phyloP scores from a whole-genome alignment of 495 filamentous ascomycete species.

The Podospora pseudocomata region DNA sequence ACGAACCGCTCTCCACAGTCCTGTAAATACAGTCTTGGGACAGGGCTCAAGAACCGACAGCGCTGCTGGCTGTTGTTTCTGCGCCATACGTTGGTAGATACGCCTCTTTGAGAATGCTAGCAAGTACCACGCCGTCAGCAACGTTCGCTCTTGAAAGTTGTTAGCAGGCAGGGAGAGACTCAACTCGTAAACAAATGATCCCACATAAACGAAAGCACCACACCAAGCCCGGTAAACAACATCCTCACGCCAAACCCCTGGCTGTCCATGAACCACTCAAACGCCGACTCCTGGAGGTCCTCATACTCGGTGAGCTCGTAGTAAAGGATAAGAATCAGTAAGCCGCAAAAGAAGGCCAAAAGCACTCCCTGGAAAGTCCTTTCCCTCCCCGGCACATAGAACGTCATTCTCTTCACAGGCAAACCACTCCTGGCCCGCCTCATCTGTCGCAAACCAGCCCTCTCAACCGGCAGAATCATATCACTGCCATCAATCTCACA shows the following conservation, averaged over 20 bases:
- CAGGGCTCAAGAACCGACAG: slow-evolving; percentile 38
- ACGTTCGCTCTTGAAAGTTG: slow-evolving; percentile 3
- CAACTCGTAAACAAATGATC: slow-evolving; percentile 30
- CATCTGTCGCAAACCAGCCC: not conserved
- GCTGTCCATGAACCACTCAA: slow-evolving; percentile 43
- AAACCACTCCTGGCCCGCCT: no score
- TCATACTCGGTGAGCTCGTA: slow-evolving; percentile 5
- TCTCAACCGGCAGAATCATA: not conserved
- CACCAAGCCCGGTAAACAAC: slow-evolving; percentile 38
- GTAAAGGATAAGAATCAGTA: slow-evolving; percentile 2
- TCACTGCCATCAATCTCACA: not conserved
- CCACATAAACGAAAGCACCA: slow-evolving; percentile 41
- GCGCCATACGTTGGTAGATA: slow-evolving; percentile 10
- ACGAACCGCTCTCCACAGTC: slow-evolving; percentile 34
- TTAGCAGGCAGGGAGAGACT: not conserved
- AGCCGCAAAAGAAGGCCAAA: not conserved
- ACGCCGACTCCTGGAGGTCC: slow-evolving; percentile 14
- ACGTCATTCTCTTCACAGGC: not conserved
- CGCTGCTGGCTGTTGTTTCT: slow-evolving; percentile 22
- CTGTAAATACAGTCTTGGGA: slow-evolving; percentile 35
- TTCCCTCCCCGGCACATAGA: not conserved
- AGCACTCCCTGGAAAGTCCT: not conserved
- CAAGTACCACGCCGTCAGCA: not conserved
- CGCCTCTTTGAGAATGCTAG: not conserved
- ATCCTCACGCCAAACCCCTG: slow-evolving; percentile 43